Conservation (phyloP, 148 eudicot species). For the Rhododendron vialii region DNA sequence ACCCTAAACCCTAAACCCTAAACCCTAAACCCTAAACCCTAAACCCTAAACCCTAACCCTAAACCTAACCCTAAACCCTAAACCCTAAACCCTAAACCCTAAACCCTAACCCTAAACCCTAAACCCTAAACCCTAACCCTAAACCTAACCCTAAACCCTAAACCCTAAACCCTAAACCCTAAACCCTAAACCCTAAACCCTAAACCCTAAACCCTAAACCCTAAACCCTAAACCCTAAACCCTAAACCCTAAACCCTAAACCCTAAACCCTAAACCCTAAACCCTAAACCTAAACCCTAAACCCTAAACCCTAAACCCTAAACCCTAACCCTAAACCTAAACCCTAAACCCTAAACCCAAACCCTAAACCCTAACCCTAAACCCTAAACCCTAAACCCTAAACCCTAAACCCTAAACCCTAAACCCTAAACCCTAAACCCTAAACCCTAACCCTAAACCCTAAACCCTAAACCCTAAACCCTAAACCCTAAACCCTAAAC, state of each 20-base stretch:
- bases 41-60: too few species aligned
- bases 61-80: not conserved
- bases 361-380: too few species aligned
- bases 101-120: not conserved
- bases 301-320: conserved; percentile 19
- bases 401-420: conserved; percentile 16
- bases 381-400: conserved; percentile 20
- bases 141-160: conserved; percentile 5
- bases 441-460: conserved; percentile 21
- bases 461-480: conserved; percentile 21
- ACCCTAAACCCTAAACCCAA: conserved; percentile 9
- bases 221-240: conserved; percentile 20
- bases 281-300: conserved; percentile 9
- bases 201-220: conserved; percentile 6
- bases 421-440: conserved; percentile 23
- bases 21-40: too few species aligned
- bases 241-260: conserved; percentile 25
- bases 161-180: conserved; percentile 14
- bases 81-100: conserved; percentile 10
- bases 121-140: not conserved
- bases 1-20: too few species aligned
- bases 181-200: conserved; percentile 10
- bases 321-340: not conserved
- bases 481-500: conserved; percentile 10
- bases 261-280: conserved; percentile 22